A percentile compares a stretch with the other conserved stretches of the same genome.
Evolutionary conservation across 1,139 yeast genomes (phyloP).

Genomic region (Nadsonia starkeyi-henricii): DNA sequence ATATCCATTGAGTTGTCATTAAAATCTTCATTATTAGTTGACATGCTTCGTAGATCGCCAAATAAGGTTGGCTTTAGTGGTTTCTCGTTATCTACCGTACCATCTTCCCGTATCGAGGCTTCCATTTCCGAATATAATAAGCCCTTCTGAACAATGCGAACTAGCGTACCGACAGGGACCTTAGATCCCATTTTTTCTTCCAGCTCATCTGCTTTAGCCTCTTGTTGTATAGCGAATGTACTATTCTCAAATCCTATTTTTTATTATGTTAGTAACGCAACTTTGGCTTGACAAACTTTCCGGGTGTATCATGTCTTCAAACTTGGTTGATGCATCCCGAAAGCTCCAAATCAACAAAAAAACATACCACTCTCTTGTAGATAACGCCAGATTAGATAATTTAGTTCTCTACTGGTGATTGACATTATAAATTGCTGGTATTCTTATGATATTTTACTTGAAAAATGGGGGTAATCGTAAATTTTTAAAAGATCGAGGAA

Average conservation of each 20-base stretch:
- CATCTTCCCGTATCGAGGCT: slow-evolving; percentile 24
- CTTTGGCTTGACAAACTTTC: no score
- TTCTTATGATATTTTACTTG: no score
- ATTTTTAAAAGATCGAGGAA: no score
- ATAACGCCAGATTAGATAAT: slow-evolving; percentile 87
- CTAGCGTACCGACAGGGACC: slow-evolving; percentile 62
- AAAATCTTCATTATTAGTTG: slow-evolving; percentile 1
- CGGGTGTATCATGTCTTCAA: no score
- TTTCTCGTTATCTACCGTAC: slow-evolving; percentile 3
- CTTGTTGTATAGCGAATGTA: slow-evolving; percentile 72
- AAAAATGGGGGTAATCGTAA: no score
- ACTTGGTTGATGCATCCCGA: no score
- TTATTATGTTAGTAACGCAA: no score
- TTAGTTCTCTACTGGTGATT: slow-evolving; percentile 68
- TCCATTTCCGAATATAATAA: slow-evolving; percentile 53
- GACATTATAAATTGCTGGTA: slow-evolving; percentile 58
- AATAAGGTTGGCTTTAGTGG: slow-evolving; percentile 18
- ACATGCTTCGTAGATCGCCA: slow-evolving; percentile 16
- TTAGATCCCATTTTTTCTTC: slow-evolving; percentile 38
- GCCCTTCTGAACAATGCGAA: slow-evolving; percentile 74
- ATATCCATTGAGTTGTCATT: neutral
- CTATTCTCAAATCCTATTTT: slow-evolving; percentile 41
- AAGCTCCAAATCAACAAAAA: neutral
- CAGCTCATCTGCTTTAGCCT: slow-evolving; percentile 45
- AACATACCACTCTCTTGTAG: slow-evolving; percentile 67